These are phyloP conservation scores for Umbelopsis sp. DNA, from an alignment of 192 early-diverging fungal genomes.

Conservation along the genomic window DNA sequence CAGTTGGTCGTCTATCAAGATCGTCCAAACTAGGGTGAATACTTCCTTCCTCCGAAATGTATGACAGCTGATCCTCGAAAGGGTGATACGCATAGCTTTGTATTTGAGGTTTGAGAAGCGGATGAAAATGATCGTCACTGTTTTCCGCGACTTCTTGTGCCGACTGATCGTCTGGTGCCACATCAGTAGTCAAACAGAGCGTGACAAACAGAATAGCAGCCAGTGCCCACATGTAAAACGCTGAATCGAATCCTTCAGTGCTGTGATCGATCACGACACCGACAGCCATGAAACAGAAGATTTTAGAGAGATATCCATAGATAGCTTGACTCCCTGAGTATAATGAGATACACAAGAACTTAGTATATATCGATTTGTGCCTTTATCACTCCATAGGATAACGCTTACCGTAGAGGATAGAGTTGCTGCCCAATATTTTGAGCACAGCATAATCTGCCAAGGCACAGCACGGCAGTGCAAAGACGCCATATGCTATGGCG, in stretches of 20 bases:
- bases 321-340: background rate
- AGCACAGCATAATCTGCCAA: slow-evolving; percentile 14
- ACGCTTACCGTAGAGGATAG: slow-evolving; percentile 14
- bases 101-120: background rate
- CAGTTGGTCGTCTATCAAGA: background rate
- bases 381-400: too few relatives aligned
- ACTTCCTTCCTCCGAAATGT: slow-evolving; percentile 12
- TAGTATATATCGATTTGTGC: background rate
- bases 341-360: background rate
- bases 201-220: slow-evolving; percentile 1
- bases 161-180: background rate
- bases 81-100: slow-evolving; percentile 1
- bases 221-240: slow-evolving; percentile 8
- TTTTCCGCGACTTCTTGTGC: background rate
- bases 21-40: slow-evolving; percentile 13
- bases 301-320: background rate
- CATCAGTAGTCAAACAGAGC: slow-evolving; percentile 7
- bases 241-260: slow-evolving; percentile 5
- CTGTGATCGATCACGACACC: background rate
- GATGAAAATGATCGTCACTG: slow-evolving; percentile 3
- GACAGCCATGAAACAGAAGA: background rate
- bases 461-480: slow-evolving; percentile 12
- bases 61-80: slow-evolving; percentile 5
- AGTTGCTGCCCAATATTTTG: slow-evolving; percentile 10
- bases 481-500: background rate